Conservation (phyloP, 495 filamentous ascomycete species). For the Talaromyces thailandensis region DNA sequence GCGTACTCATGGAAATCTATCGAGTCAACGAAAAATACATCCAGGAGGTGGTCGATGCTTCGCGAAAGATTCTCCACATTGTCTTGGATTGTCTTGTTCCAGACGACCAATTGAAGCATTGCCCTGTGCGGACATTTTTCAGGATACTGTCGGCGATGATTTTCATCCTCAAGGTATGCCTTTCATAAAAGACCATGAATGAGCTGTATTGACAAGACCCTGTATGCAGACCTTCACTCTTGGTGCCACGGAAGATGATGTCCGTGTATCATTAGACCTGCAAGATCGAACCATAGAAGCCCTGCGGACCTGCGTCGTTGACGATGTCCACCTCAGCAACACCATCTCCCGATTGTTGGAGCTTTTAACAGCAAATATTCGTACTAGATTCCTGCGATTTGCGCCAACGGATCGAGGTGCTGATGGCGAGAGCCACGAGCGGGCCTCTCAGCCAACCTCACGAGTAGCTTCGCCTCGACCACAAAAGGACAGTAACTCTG, state of each 20-base stretch:
- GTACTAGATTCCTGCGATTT: conserved; percentile 62
- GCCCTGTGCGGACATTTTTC: conserved; percentile 88
- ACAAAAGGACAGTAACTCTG: conserved; percentile 16
- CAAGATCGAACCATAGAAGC: conserved; percentile 75
- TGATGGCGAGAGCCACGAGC: conserved; percentile 32
- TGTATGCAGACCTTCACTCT: conserved; percentile 71
- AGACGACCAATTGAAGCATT: conserved; percentile 77
- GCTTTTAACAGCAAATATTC: conserved; percentile 63
- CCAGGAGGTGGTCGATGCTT: conserved; percentile 77
- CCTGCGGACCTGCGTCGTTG: conserved; percentile 76
- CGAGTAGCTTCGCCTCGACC: conserved; percentile 26
- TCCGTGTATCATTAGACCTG: conserved; percentile 68
- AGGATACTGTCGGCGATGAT: conserved; percentile 91
- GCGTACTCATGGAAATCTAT: conserved; percentile 48
- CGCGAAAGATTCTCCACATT: conserved; percentile 69
- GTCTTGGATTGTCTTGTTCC: conserved; percentile 81
- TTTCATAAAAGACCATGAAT: background rate
- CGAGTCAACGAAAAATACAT: conserved; percentile 64
- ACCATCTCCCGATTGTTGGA: conserved; percentile 90
- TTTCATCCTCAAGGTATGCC: conserved; percentile 68
- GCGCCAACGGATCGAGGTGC: conserved; percentile 33
- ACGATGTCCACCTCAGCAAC: conserved; percentile 92
- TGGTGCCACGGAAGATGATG: conserved; percentile 82
- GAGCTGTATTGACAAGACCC: background rate
- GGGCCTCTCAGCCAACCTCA: conserved; percentile 25